Percentiles rank a stretch among this genome's conserved stretches.
These are phyloP conservation scores for Avicennia marina DNA, from an alignment of 257 asterid species.

Conservation along the genomic window DNA sequence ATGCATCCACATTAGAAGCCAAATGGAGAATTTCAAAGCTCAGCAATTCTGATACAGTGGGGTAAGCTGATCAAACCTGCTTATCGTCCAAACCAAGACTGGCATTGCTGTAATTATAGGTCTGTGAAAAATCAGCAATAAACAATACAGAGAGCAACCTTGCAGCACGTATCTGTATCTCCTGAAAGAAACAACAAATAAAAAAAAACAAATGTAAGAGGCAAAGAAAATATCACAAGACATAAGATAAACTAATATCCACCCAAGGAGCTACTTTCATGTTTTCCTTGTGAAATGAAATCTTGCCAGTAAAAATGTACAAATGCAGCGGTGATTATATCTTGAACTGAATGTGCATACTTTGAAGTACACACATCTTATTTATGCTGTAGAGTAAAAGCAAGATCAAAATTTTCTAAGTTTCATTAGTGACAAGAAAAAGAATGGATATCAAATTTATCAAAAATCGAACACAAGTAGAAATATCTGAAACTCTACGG, in stretches of 20 bases:
- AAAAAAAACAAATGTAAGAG: slow-evolving; percentile 18
- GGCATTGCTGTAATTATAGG: slow-evolving; percentile 43
- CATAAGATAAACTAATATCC: neutral
- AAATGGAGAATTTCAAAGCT: slow-evolving; percentile 12
- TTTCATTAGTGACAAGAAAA: too few species aligned
- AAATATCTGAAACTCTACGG: slow-evolving; percentile 8
- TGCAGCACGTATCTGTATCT: slow-evolving; percentile 67
- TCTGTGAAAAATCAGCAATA: slow-evolving; percentile 43
- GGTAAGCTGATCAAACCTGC: slow-evolving; percentile 50
- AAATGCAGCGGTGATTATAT: neutral
- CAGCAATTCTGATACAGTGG: slow-evolving; percentile 11
- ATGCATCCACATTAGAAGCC: slow-evolving; percentile 18
- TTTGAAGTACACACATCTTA: too few species aligned
- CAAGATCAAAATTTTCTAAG: too few species aligned
- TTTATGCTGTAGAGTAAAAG: too few species aligned
- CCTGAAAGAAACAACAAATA: slow-evolving; percentile 39
- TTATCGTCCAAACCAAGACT: slow-evolving; percentile 77
- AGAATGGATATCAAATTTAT: too few species aligned
- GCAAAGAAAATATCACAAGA: slow-evolving; percentile 2
- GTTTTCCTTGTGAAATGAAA: slow-evolving; percentile 1
- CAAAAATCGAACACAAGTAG: too few species aligned
- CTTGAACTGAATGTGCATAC: too few species aligned
- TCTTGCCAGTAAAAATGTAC: slow-evolving; percentile 18
- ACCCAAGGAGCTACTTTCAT: neutral
- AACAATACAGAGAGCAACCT: slow-evolving; percentile 69